Evolutionary conservation across 345 rosid genomes (phyloP).

Genomic region (Dimocarpus longan): DNA sequence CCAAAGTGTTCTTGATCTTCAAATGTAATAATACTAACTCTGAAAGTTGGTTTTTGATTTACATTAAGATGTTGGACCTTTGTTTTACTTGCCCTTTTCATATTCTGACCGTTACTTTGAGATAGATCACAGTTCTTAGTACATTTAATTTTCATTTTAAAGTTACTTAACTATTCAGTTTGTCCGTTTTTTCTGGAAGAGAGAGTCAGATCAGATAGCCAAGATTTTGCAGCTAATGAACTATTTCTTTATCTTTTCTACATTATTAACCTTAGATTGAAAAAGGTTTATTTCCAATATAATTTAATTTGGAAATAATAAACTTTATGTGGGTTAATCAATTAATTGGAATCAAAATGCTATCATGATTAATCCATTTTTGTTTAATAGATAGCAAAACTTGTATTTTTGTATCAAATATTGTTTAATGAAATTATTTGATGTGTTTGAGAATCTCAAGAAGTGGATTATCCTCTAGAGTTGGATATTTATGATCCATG

Average conservation of each 20-base stretch:
- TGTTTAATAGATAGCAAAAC: too few relatives aligned
- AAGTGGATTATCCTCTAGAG: constrained; percentile 97
- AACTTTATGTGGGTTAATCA: background rate
- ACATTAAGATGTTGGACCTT: background rate
- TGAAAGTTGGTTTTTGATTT: background rate
- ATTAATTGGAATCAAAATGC: background rate
- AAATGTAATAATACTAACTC: background rate
- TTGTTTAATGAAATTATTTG: background rate
- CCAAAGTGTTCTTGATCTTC: background rate
- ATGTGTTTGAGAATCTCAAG: constrained; percentile 46
- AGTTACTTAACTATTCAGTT: constrained; percentile 98
- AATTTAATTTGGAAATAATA: background rate
- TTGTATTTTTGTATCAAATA: too few relatives aligned
- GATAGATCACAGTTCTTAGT: background rate
- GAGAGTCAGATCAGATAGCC: constrained; percentile 98
- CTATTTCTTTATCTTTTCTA: constrained; percentile 8
- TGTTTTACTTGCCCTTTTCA: background rate
- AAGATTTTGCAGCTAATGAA: constrained; percentile 83
- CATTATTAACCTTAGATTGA: background rate
- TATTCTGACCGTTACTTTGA: constrained; percentile 6
- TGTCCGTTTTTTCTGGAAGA: constrained; percentile 99
- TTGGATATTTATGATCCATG: constrained; percentile 90
- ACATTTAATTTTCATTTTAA: constrained; percentile 24
- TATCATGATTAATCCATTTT: background rate
- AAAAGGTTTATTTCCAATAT: background rate